Base-by-base conservation (phyloP, 2,329 filamentous ascomycete genomes). In the Apiospora marii region DNA sequence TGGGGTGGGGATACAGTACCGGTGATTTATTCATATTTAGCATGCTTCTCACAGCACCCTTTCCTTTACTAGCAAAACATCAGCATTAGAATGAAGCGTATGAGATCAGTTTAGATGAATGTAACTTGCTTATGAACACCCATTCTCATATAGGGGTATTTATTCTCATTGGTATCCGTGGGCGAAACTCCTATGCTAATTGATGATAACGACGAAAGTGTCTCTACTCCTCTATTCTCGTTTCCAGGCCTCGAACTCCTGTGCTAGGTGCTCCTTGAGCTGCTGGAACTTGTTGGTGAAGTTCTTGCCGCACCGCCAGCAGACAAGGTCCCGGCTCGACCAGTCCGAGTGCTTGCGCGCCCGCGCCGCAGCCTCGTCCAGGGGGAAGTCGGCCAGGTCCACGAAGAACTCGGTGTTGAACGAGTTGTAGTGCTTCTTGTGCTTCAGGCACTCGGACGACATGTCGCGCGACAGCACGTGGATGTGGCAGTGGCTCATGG, bases 401-500 rank as follows among this genome's bases (percentile, higher is more conserved):
- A 98, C 89, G 30, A 99, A 89, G 81, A 98, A 99, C 4, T 89
- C 89, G 70, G 95, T 97, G 44, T 90, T 91, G 83, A 98, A 98
- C 75, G 93, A 96, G 79, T 96, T 94, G 83, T 98, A 98, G 83
- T 98, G 96, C 81, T 95, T 96, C 75, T 91, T 88, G 80, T 96
- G 91, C 83, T 92, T 94, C 82, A 98, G 76, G 67, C 87, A 88
- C 14, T 89, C 87, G 49, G 92, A 94, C 77, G 90, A 87, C 87
- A 94, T 92, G 80, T 99, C 96, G 24, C 90, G 86, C 51, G 93
- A 94, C 72, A 98, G 83, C 43, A 98, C 90, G 82, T 99, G 96
- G 4, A 98, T 87, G 82, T 99, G 96, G 71, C 98, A 81, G 81
- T 98, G 94, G 75, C 90, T 92, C 96, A 99, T 98, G 72, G 92